Evolutionary conservation across 768 basidiomycete genomes (phyloP).

Genomic region (Albatrellus ellisii): DNA sequence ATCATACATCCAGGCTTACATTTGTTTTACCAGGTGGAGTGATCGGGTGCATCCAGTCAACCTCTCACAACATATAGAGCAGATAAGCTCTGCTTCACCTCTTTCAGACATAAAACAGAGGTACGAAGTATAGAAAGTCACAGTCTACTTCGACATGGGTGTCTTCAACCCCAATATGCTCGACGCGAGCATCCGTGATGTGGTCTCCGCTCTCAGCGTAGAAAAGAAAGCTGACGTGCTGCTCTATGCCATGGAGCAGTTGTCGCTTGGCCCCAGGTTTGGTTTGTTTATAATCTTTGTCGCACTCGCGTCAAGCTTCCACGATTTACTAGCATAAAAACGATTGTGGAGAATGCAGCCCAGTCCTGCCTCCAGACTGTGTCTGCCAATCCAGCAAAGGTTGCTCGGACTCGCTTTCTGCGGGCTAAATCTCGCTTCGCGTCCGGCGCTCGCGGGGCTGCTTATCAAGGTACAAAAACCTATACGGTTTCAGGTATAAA

Average conservation of each 20-base stretch:
- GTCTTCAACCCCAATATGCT: constrained; percentile 68
- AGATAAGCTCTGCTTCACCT: too few relatives aligned
- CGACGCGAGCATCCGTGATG: constrained; percentile 64
- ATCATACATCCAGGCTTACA: too few relatives aligned
- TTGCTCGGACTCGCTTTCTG: constrained; percentile 48
- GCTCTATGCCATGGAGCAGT: constrained; percentile 71
- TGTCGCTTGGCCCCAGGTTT: constrained; percentile 56
- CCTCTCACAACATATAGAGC: too few relatives aligned
- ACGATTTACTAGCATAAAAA: constrained; percentile 31
- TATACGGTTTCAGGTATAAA: constrained; percentile 6
- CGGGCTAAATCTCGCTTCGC: constrained; percentile 56
- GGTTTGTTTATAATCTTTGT: constrained; percentile 2
- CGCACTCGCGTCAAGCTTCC: background rate
- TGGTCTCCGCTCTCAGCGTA: constrained; percentile 40
- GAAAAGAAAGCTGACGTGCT: constrained; percentile 60
- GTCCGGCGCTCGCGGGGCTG: constrained; percentile 44
- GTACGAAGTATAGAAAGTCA: too few relatives aligned
- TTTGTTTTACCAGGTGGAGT: too few relatives aligned
- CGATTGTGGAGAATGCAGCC: constrained; percentile 60
- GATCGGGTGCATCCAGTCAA: too few relatives aligned
- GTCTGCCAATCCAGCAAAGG: constrained; percentile 34
- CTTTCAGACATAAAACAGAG: too few relatives aligned
- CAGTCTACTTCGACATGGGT: too few relatives aligned
- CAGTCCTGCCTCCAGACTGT: constrained; percentile 24
- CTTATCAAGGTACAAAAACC: constrained; percentile 42